Base-by-base conservation (phyloP, 2,329 filamentous ascomycete genomes). In the Orbilia javanica region DNA sequence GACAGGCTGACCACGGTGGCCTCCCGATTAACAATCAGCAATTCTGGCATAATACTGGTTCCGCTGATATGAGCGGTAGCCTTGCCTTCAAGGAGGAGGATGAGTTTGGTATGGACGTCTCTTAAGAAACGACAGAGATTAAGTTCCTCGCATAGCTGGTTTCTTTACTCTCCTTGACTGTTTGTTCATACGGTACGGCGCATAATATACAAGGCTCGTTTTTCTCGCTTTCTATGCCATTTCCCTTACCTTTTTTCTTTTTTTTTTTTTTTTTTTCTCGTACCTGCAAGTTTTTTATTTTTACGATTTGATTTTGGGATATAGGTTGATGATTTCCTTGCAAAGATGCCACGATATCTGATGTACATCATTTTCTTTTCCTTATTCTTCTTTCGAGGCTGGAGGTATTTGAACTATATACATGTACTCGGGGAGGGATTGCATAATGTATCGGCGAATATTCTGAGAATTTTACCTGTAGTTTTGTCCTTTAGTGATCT, bases 71-170 rank as follows among this genome's bases (percentile, higher is more conserved):
- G 74, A 91, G 90, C 69, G 88, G 90, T 52, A 87, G 87, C 25
- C 87, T 93, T 82, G 90, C 91, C 83, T 93, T 97, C 85, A 97
- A 97, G 84, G 94, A 97, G 84, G 94, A 97, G 85, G 94, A 97
- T 81, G 94, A 97, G 85, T 97, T 92, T 82, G 90, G 90, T 55
- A 96, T 97, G 92, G 93, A 96, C 80, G 83, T 85, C 74, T 82
- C 79, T 85, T 87, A 83, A 85, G 79, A 84, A 80, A 88, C 85
- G 72, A 85, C 86, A 81, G 86, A 84, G 39, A 73, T 82, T 70
- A 80, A 79, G 80, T 79, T 60, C 8, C 20, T 76, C 80, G 80
- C 79, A 27, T 44, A 66, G 27, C 36, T 74, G 68, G 76, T 66
- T 69, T 65, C 64, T 57, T 44, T 79, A 75, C 57, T 69, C 66